Evolutionary conservation across 2,329 filamentous ascomycete genomes (phyloP), one percentile per base, ranked within the genome.

Genomic region (Aureobasidium melanogenum): DNA sequence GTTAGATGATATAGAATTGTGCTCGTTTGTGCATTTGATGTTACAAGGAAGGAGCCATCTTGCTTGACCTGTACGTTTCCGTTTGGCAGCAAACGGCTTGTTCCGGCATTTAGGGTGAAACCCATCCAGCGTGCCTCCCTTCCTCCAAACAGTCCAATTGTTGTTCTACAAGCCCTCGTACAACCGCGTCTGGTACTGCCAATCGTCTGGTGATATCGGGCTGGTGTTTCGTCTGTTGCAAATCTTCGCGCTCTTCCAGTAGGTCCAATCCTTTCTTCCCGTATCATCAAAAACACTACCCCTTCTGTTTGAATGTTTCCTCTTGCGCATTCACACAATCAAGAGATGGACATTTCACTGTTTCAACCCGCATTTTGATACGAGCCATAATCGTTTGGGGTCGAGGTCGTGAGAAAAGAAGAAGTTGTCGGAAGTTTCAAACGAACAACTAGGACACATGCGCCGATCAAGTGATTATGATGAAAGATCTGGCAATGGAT

Each of bases 111-210:
- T 19, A 56, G 54, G 19, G 30, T 47, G 54, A 38, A 47, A 57
- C 39, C 5, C 54, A 10, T 57, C 32, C 54, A 47, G 54, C 41
- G 41, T 32, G 44, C 41, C 28, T 47, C 41, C 54, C 54, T 57
- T 57, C 43, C 32, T 47, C 32, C 54, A 57, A 57, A 57, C 54
- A 57, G 54, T 47, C 54, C 19, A 47, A 47, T 57, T 38, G 54
- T 57, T 57, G 54, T 57, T 57, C 54, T 47, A 57, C 54, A 57
- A 57, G 54, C 41, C 41, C 28, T 47, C 41, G 54, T 43, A 47
- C 54, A 57, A 41, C 39, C 30, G 28, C 41, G 15, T 38, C 41
- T 19, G 30, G 17, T 46, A n/a, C 30, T 38, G 43, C 8, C 30
- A 28, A 30, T 47, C 30, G 54, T 57, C 34, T 57, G 54, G 28